These are phyloP conservation scores for Juglanconis juglandina DNA, from an alignment of 2,329 filamentous ascomycete genomes.

Conservation along the genomic window DNA sequence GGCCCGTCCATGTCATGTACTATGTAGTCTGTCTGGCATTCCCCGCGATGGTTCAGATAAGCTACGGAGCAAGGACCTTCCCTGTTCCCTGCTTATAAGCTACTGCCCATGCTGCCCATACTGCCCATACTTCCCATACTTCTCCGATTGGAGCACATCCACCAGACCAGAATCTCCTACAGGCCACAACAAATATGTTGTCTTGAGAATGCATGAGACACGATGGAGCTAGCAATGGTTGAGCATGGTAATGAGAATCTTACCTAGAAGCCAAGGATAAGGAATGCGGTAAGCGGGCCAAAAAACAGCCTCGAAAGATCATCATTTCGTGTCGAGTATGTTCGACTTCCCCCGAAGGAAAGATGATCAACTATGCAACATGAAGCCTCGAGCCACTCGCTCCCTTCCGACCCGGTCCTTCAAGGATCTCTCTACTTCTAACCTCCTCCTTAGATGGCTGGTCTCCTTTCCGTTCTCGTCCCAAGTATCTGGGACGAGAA, in stretches of 20 bases:
- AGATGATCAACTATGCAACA: conserved; percentile 13
- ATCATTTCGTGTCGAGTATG: conserved; percentile 15
- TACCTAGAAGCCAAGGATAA: neutral
- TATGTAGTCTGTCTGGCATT: no score
- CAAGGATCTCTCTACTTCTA: neutral
- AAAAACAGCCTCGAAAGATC: neutral
- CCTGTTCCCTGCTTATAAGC: neutral
- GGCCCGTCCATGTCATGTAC: no score
- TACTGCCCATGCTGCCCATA: neutral
- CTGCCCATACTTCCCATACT: neutral
- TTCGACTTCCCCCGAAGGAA: neutral
- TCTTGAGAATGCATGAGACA: neutral
- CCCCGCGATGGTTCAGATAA: neutral
- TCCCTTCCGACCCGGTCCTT: neutral
- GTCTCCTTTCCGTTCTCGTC: neutral
- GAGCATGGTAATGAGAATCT: neutral
- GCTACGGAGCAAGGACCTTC: conserved; percentile 1
- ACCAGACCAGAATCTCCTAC: neutral
- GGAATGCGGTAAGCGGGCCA: neutral
- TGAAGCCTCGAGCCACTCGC: conserved; percentile 8
- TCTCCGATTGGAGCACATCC: neutral
- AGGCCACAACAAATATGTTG: neutral
- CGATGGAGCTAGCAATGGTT: neutral
- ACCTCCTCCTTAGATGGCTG: no score
- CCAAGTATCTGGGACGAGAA: conserved; percentile 3